These are phyloP conservation scores for Zea mays DNA, from an alignment of 176 grass and related monocot genomes.

Conservation along the genomic window DNA sequence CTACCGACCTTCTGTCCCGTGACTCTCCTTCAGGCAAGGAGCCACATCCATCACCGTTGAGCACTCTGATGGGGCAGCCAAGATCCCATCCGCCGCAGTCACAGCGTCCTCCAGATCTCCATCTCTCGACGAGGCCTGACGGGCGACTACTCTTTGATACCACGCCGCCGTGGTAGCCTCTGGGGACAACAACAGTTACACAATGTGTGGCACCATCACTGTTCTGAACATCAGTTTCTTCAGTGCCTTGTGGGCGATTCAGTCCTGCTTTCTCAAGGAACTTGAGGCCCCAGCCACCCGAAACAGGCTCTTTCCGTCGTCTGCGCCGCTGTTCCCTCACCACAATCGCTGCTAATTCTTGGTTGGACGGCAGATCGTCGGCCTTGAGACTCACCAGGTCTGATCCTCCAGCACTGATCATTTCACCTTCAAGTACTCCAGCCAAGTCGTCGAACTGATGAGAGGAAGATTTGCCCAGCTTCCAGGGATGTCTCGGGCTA, in stretches of 20 bases:
- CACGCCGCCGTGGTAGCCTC: constrained; percentile 63
- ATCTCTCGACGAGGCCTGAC: constrained; percentile 61
- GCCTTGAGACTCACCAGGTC: constrained; percentile 1
- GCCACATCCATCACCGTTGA: constrained; percentile 34
- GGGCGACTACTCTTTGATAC: constrained; percentile 31
- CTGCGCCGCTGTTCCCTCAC: constrained; percentile 40
- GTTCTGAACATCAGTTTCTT: constrained; percentile 8
- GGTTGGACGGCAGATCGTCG: constrained; percentile 49
- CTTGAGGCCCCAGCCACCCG: constrained; percentile 87
- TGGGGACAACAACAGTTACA: constrained; percentile 59
- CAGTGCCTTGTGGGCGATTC: not conserved
- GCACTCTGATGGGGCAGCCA: constrained; percentile 73
- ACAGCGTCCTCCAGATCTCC: constrained; percentile 60
- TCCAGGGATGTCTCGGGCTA: constrained; percentile 45
- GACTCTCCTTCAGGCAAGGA: constrained; percentile 13
- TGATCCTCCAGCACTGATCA: constrained; percentile 39
- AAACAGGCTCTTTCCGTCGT: constrained; percentile 23
- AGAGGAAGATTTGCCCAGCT: constrained; percentile 41
- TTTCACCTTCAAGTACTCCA: constrained; percentile 32
- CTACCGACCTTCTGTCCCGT: constrained; percentile 36
- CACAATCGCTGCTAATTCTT: constrained; percentile 71
- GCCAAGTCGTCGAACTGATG: constrained; percentile 38
- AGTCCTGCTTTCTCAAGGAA: constrained; percentile 67
- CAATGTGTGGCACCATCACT: constrained; percentile 16
- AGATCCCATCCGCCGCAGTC: constrained; percentile 90